Conservation (phyloP, 306 rosid species). For the Gynostemma pentaphyllum region DNA sequence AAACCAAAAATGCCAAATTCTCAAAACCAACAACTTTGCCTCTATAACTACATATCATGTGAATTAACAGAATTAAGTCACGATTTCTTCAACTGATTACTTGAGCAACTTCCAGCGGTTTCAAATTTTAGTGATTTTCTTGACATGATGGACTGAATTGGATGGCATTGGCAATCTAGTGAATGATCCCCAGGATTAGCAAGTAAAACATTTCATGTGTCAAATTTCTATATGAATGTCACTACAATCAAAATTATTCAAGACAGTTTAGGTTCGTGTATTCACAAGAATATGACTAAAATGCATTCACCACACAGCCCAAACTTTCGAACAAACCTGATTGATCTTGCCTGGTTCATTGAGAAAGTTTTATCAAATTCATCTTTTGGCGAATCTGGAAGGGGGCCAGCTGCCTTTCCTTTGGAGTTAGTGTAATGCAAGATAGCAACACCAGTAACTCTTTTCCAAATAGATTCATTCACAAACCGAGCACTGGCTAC, state of each 20-base stretch:
- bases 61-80: background rate
- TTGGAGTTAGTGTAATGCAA: slow-evolving; percentile 79
- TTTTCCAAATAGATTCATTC: slow-evolving; percentile 66
- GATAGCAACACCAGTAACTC: slow-evolving; percentile 88
- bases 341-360: slow-evolving; percentile 97
- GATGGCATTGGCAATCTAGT: background rate
- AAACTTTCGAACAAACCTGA: slow-evolving; percentile 43
- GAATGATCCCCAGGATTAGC: background rate
- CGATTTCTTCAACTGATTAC: background rate
- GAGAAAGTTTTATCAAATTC: slow-evolving; percentile 87
- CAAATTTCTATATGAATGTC: too few relatives aligned
- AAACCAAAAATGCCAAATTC: background rate
- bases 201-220: too few relatives aligned
- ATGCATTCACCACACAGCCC: too few relatives aligned
- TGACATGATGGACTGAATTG: background rate
- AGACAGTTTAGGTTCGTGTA: too few relatives aligned
- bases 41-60: background rate
- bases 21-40: background rate
- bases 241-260: too few relatives aligned
- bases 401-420: slow-evolving; percentile 90
- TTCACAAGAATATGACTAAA: background rate
- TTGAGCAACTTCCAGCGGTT: background rate
- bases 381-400: slow-evolving; percentile 66
- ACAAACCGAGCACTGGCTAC: slow-evolving; percentile 95
- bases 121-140: background rate